Percentiles rank a stretch among this genome's conserved stretches.
Evolutionary conservation across 1,139 yeast genomes (phyloP).

Genomic region (Sugiyamaella pinicola): DNA sequence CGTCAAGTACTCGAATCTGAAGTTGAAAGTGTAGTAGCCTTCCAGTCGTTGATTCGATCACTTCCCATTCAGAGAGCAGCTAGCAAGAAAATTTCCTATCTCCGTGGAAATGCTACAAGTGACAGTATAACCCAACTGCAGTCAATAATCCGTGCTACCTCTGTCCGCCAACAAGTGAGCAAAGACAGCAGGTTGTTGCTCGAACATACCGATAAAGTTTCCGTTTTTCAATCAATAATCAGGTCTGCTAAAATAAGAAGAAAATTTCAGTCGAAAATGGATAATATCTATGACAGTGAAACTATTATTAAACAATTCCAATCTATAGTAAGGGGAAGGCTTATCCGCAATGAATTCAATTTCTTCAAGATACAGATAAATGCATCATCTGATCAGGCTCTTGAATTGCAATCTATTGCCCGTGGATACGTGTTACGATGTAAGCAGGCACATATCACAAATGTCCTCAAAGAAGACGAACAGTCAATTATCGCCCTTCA

Average conservation of each 20-base stretch:
- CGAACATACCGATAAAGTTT: conserved; percentile 30
- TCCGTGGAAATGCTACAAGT: conserved; percentile 1
- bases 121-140: conserved; percentile 16
- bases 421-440: conserved; percentile 40
- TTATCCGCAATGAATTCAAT: conserved; percentile 39
- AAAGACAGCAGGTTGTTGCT: conserved; percentile 24
- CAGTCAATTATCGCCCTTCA: conserved; percentile 34
- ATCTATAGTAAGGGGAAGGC: conserved; percentile 48
- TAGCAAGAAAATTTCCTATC: neutral
- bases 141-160: conserved; percentile 39
- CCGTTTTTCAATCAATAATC: conserved; percentile 48
- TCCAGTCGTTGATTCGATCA: conserved; percentile 27
- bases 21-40: conserved; percentile 24
- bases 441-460: conserved; percentile 20
- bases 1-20: conserved; percentile 26
- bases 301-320: conserved; percentile 49
- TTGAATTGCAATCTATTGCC: conserved; percentile 39
- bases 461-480: conserved; percentile 26
- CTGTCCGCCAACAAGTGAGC: conserved; percentile 11
- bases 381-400: conserved; percentile 34
- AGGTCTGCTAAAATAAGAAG: conserved; percentile 57
- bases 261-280: conserved; percentile 31
- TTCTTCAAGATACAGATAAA: conserved; percentile 17
- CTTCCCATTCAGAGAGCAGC: conserved; percentile 23
- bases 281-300: conserved; percentile 50